Base-by-base conservation (phyloP, 495 filamentous ascomycete genomes). In the Neurospora discreta region DNA sequence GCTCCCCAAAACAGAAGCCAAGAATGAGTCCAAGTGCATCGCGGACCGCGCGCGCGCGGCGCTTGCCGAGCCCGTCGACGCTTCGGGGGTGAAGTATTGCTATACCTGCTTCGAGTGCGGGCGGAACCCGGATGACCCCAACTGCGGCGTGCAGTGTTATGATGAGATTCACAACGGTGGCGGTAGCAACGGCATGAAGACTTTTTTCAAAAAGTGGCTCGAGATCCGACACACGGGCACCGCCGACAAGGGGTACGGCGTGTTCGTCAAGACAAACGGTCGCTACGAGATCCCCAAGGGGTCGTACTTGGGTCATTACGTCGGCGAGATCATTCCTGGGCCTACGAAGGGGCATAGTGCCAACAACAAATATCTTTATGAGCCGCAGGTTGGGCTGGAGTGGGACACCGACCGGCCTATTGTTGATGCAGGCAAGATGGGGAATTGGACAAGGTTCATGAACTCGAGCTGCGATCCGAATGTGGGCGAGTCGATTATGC, bases 381-480 rank as follows among this genome's bases (percentile, higher is more conserved):
- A 60, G 52, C 52, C 26, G 52, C 52, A 60, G 52, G 52, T 60
- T 3, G 52, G 52, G 13, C 26, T 33, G 52, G 23, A 30, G 23
- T 33, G 52, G 52, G 26, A 60, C 16, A 9, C 26, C 6, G 52
- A 60, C 16, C 5, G 52, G 26, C 52, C 52, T 6, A 23, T 26
- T 26, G 26, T 78, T 2, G 75, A 79, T 42, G 42, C 73, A 1
- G 38, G 7, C 7, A 68, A 7, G 38, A 33, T 68, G 11, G 77
- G 77, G 0, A 78, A 78, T 72, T 79, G 77, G 77, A 78, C 76
- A 0, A n/a, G 77, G 36, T 79, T 79, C 68, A 43, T 75, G 18
- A 78, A 79, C 36, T 74, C 73, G 23, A 65, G 71, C 68, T 78
- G 76, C 68, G 3, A 44, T 26, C 76, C 74, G 15, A 77, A 79